A percentile compares a stretch with the other conserved stretches of the same genome.
phyloP scores from a whole-genome alignment of 1,284 basidiomycete species.

The Trametes sp. region DNA sequence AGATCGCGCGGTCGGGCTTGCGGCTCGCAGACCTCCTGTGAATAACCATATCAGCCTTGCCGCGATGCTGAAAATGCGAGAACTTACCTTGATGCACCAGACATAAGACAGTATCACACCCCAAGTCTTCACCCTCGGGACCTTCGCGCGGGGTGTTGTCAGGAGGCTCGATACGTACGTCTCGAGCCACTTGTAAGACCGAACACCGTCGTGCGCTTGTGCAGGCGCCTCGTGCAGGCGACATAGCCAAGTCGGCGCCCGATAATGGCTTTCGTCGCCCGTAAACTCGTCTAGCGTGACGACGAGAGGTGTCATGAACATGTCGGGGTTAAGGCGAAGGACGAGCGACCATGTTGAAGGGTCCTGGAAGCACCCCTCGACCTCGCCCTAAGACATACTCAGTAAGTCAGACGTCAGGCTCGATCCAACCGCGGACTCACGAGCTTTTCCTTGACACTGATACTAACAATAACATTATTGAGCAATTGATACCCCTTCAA shows the following conservation, averaged over 20 bases:
- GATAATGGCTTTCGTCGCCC: neutral
- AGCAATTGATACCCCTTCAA: neutral
- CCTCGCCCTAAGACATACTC: neutral
- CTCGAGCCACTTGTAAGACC: neutral
- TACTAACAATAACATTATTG: neutral
- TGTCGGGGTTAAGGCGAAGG: neutral
- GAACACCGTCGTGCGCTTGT: neutral
- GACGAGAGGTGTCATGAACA: neutral
- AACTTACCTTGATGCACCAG: neutral
- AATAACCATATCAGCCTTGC: too few relatives aligned
- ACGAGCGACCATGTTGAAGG: neutral
- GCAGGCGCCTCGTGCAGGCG: neutral
- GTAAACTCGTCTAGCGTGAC: neutral
- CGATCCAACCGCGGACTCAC: neutral
- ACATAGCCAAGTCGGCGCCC: neutral
- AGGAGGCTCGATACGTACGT: neutral
- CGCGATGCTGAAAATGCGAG: too few relatives aligned
- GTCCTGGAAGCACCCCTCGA: constrained; percentile 4
- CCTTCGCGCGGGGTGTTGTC: neutral
- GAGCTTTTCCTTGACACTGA: neutral
- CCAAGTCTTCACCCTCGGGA: neutral
- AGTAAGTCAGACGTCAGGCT: neutral
- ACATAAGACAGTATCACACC: neutral
- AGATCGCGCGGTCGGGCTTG: too few relatives aligned
- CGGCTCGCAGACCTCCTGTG: too few relatives aligned